Base-by-base conservation (phyloP, 768 basidiomycete species). In the Boletus edulis region DNA sequence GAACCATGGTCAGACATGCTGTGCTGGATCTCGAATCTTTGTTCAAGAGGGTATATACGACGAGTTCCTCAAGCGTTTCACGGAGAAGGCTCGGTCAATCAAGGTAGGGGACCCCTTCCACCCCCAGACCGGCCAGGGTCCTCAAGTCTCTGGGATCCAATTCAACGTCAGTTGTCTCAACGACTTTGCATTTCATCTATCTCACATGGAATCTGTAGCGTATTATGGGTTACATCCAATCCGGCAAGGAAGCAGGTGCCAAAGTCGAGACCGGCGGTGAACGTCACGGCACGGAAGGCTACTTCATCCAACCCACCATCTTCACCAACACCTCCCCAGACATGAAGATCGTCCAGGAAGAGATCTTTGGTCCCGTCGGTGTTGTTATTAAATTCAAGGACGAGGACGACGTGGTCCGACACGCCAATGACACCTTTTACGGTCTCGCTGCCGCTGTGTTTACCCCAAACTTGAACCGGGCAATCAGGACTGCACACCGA, bases 391-490 rank as follows among this genome's bases (percentile, higher is more conserved):
- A 85, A 67, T 93, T 94, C 75, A 81, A 85, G 63, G 78, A 81
- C 48, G 83, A 82, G 57, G 78, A 81, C 60, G 83, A 89, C 53
- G 85, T 84, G 38, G 72, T 91, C 62, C 71, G 68, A 45, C 79
- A 82, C 64, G 96, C 93, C 22, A 99, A 99, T 72, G 87, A 96
- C 67, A 87, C 90, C 0, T 64, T 76, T 47, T 96, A 94, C 70
- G 95, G 95, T 54, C 82, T 97, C 42, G 92, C 92, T 14, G 85
- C 89, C 3, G 88, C 89, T 9, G 84, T 98, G 50, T 97, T 94
- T 78, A 85, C 89, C 34, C 77, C 82, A 64, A 79, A 95, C 71
- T 72, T 96, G 75, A 83, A 80, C 60, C 80, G 87, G 29, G 92
- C 90, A 0, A 72, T 95, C 50, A 73, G 75, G 55, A 83, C 85